Base-by-base conservation (phyloP, 2,329 filamentous ascomycete species). In the Cryphonectria japonica region DNA sequence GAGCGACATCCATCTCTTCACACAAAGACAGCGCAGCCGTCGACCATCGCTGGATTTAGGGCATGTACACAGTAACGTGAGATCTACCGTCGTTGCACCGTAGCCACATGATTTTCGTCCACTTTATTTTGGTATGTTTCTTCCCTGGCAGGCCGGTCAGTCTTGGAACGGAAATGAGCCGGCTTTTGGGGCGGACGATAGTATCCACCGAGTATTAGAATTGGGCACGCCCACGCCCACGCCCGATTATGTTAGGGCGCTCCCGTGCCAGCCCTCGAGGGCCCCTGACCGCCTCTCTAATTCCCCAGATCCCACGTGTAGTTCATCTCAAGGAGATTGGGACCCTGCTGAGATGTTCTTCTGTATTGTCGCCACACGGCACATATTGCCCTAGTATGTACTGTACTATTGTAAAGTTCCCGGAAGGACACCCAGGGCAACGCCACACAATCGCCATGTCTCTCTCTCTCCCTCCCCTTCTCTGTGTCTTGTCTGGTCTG, bases 271-370 rank as follows among this genome's bases (percentile, higher is more conserved):
- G 29, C 43, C 54, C 66, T 50, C 19, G 5, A 50, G 22, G 22
- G 46, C 66, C 67, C 59, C 61, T 67, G 70, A 71, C 70, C 70
- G 70, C 70, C 70, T 63, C 43, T 69, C 67, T 54, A 69, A 34
- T 50, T 54, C 32, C 59, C 57, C 39, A 59, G 67, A 61, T 63
- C 67, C 67, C 67, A 68, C 59, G 67, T 63, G 59, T n/a, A 43
- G 22, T 61, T 62, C 60, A 65, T 65, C 50, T 65, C 63, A 52
- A 65, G 63, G 43, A 65, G 63, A 65, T 52, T 65, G 46, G 46
- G 19, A 0, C 22, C 46, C 6, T 50, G 46, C 46, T n/a, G 22
- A 50, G 22, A 50, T n/a, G 22, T 2, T 22, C 46, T 50, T 50
- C 46, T 50, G 46, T n/a, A 50, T 6, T 22, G 43, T 8, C 43